Evolutionary conservation across 1,284 basidiomycete species (phyloP).

Genomic region (Exobasidium rhododendri): DNA sequence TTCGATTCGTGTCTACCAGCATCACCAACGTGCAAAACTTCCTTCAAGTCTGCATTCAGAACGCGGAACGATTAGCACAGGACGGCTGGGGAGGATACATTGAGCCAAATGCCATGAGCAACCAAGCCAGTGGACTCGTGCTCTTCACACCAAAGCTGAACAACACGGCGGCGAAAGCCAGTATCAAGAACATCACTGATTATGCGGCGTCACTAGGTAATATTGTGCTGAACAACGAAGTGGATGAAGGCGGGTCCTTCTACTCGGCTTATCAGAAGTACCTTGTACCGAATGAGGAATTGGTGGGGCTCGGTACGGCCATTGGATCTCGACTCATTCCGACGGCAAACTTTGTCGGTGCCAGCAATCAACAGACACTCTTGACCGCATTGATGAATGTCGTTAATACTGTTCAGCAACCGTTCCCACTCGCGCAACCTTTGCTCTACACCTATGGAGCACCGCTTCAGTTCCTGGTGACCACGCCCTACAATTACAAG

Average conservation of each 20-base stretch:
- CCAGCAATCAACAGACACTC: neutral
- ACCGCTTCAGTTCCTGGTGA: neutral
- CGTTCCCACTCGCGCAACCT: neutral
- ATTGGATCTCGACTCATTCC: conserved; percentile 6
- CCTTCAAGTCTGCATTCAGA: neutral
- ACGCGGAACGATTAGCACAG: neutral
- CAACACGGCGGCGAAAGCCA: neutral
- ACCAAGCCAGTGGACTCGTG: neutral
- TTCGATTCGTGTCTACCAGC: neutral
- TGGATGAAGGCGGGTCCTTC: conserved; percentile 2
- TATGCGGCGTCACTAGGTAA: neutral
- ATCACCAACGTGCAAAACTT: neutral
- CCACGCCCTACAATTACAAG: conserved; percentile 4
- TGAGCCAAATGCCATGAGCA: conserved; percentile 5
- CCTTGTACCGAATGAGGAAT: conserved; percentile 2
- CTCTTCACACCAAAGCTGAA: conserved; percentile 2
- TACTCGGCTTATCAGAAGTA: neutral
- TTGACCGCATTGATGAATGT: neutral
- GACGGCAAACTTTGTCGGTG: neutral
- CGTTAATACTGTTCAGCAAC: neutral
- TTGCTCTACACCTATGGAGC: neutral
- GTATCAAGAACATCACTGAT: conserved; percentile 1
- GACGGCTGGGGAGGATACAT: conserved; percentile 3
- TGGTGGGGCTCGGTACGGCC: conserved; percentile 1
- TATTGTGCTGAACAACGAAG: neutral